phyloP scores from a whole-genome alignment of 2,329 filamentous ascomycete genomes.

The Parastagonospora avenae region DNA sequence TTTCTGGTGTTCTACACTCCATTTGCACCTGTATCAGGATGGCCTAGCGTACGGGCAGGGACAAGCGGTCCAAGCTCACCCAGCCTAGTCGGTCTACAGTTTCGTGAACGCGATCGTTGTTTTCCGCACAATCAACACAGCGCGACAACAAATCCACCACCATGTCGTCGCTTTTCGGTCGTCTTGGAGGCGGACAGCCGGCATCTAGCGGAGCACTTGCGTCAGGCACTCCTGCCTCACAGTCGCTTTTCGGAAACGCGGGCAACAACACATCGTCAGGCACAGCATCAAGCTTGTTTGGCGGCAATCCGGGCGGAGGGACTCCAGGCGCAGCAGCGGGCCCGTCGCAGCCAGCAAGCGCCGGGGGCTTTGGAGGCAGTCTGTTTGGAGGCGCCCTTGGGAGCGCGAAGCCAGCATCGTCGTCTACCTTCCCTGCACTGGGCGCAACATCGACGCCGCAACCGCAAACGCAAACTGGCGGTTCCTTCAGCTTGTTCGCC shows the following conservation, averaged over 20 bases:
- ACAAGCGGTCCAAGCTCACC: neutral
- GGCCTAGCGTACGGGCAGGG: neutral
- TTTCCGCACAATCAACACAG: constrained; percentile 35
- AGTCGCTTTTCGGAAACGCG: constrained; percentile 12
- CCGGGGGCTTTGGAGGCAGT: constrained; percentile 37
- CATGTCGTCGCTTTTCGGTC: constrained; percentile 43
- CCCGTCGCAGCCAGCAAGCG: constrained; percentile 33
- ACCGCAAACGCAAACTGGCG: constrained; percentile 25
- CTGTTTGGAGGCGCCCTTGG: constrained; percentile 38
- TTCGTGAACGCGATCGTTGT: constrained; percentile 27
- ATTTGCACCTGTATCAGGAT: no score
- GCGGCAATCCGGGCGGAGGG: constrained; percentile 28
- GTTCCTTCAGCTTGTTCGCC: constrained; percentile 26
- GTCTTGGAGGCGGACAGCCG: constrained; percentile 35
- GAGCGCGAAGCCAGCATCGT: constrained; percentile 44
- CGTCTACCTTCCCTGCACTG: constrained; percentile 29
- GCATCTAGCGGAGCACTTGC: constrained; percentile 31
- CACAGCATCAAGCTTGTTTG: constrained; percentile 36
- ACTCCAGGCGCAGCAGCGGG: constrained; percentile 28
- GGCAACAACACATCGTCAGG: constrained; percentile 25
- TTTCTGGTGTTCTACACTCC: no score
- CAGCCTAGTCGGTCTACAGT: neutral
- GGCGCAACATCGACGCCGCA: constrained; percentile 28
- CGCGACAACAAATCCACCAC: constrained; percentile 23
- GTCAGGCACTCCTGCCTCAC: constrained; percentile 15